Evolutionary conservation across 2,329 filamentous ascomycete genomes (phyloP), one percentile per base, ranked within the genome.

Genomic region (Tolypocladium ovalisporum): DNA sequence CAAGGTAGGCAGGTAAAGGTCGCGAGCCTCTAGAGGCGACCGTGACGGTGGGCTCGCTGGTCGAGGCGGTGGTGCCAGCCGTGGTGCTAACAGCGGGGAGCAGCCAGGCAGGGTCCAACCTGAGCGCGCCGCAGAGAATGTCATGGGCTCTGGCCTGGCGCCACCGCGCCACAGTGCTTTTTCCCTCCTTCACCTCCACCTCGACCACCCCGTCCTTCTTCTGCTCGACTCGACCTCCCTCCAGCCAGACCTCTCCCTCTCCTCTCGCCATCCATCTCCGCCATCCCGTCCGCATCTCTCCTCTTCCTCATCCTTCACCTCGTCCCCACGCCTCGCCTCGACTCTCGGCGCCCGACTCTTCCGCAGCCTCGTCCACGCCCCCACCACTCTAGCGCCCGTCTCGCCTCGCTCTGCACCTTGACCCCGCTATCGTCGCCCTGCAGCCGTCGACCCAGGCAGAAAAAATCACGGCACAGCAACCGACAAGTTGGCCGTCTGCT

Each of bases 121-220:
- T 49, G 27, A n/a, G 44, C 17, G 44, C 27, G 44, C 44, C 32
- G 47, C 44, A 32, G 47, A 32, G 17, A 51, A 34, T 51, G 27
- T 34, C 29, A 51, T 51, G 47, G 47, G 47, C 47, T 51, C 47
- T 51, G 29, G 47, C 47, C 57, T 56, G 57, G 57, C 57, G 57
- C 49, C 57, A 54, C 57, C 57, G 40, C 57, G 54, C 52, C 35
- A 35, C 55, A 29, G 39, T 42, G 52, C 54, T 58, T 56, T 56
- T 58, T 29, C 54, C n/a, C 49, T 54, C 57, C 59, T 58, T 60
- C 60, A 58, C 65, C 63, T 68, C 57, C 54, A 58, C 63, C 63
- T 68, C 57, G n/a, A n/a, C n/a, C 54, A 57, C 62, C 61, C 62
- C 63, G 59, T 63, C 61, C 63, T 60, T 51, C 47, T 51, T n/a